A percentile compares a stretch with the other conserved stretches of the same genome.
phyloP scores from a whole-genome alignment of 2,329 filamentous ascomycete species.

The Stromatinia cepivora region DNA sequence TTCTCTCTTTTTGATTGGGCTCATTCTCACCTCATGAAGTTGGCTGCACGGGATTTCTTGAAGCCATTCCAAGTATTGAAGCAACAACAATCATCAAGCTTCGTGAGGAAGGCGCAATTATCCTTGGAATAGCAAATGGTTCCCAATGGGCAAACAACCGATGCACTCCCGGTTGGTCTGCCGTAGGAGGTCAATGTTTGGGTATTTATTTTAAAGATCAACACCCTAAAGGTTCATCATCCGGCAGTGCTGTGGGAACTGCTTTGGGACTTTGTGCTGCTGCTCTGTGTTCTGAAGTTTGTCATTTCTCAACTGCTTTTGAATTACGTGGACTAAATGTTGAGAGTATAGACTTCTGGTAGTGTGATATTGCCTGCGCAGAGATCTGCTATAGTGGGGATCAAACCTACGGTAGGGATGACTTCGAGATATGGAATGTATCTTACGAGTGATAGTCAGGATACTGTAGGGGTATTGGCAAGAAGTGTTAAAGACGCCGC shows the following conservation, averaged over 20 bases:
- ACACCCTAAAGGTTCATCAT: constrained; percentile 21
- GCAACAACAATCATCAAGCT: constrained; percentile 47
- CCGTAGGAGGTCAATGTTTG: constrained; percentile 59
- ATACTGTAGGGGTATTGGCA: constrained; percentile 55
- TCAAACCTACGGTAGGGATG: constrained; percentile 65
- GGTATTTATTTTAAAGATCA: constrained; percentile 51
- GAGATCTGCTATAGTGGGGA: constrained; percentile 61
- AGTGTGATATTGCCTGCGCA: constrained; percentile 58
- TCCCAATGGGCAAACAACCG: constrained; percentile 58
- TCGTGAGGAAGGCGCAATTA: constrained; percentile 25
- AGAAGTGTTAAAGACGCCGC: constrained; percentile 63
- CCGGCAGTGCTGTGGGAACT: constrained; percentile 23
- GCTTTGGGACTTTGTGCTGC: constrained; percentile 23
- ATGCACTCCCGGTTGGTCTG: constrained; percentile 58
- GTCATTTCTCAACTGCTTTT: not conserved
- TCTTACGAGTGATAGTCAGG: constrained; percentile 61
- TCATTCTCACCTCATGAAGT: constrained; percentile 38
- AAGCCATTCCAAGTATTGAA: constrained; percentile 53
- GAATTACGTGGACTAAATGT: constrained; percentile 14
- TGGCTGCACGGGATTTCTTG: constrained; percentile 46
- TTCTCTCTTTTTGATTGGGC: not conserved
- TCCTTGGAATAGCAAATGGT: constrained; percentile 41
- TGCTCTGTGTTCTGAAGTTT: constrained; percentile 56
- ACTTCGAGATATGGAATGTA: constrained; percentile 62
- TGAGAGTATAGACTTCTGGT: constrained; percentile 47